Evolutionary conservation across 164 flowering plant genomes (phyloP).

Genomic region (Dillenia suffruticosa): DNA sequence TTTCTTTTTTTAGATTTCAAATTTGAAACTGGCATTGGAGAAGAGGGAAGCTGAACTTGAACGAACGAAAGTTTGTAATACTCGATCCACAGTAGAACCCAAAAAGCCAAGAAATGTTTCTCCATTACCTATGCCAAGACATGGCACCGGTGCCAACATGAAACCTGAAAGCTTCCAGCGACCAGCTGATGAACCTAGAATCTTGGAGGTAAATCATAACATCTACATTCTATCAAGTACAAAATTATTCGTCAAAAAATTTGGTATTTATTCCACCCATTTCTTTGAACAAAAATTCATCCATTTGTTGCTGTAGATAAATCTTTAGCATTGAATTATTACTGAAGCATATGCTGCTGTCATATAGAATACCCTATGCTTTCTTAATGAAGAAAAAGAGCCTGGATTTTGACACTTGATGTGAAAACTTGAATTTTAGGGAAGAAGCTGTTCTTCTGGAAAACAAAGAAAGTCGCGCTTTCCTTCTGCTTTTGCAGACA

Average conservation of each 20-base stretch:
- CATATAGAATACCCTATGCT: no score
- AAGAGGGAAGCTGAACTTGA: conserved; percentile 71
- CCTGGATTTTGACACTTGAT: not conserved
- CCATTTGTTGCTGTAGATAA: no score
- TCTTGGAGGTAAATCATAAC: conserved; percentile 42
- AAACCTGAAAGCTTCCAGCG: conserved; percentile 44
- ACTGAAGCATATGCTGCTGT: no score
- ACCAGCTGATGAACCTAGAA: conserved; percentile 35
- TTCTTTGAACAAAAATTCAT: not conserved
- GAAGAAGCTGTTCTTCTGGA: conserved; percentile 73
- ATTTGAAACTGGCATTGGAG: conserved; percentile 54
- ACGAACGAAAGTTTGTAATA: conserved; percentile 36
- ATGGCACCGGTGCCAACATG: conserved; percentile 25
- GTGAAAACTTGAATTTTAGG: conserved; percentile 28
- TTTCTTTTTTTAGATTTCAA: conserved; percentile 45
- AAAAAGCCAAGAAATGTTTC: conserved; percentile 49
- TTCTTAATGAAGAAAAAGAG: no score
- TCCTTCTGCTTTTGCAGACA: conserved; percentile 46
- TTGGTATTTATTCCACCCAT: no score
- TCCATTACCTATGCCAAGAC: conserved; percentile 46
- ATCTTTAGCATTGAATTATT: not conserved
- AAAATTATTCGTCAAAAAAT: no score
- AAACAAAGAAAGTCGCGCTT: conserved; percentile 64
- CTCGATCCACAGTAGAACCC: conserved; percentile 24
- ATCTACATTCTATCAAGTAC: no score